Percentiles rank a stretch among this genome's conserved stretches.
These are phyloP conservation scores for Eutrema salsugineum DNA, from an alignment of 441 rosid genomes.

Conservation along the genomic window DNA sequence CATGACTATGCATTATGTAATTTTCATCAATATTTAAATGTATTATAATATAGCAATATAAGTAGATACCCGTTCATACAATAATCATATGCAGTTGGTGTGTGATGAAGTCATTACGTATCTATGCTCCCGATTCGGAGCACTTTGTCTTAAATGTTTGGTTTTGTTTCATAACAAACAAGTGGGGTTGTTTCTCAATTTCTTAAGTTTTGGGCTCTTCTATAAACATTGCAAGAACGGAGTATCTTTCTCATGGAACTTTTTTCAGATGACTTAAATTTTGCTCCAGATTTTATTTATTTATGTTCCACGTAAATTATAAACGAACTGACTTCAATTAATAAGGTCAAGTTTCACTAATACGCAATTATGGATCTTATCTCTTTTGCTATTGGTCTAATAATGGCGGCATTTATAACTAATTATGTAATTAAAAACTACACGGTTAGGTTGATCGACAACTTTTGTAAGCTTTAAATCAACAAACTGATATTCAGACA, in stretches of 20 bases:
- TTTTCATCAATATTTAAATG: not conserved
- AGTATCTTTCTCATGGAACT: not conserved
- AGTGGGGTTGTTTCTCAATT: not conserved
- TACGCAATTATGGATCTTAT: slow-evolving; percentile 28
- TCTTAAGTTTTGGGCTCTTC: not conserved
- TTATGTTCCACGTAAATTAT: slow-evolving; percentile 6
- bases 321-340: slow-evolving; percentile 10
- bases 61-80: not conserved
- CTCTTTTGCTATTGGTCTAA: slow-evolving; percentile 29
- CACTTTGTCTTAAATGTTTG: not conserved
- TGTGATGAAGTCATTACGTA: slow-evolving; percentile 12
- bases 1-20: not conserved
- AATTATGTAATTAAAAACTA: not conserved
- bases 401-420: slow-evolving; percentile 27
- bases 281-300: slow-evolving; percentile 6
- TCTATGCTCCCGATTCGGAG: slow-evolving; percentile 5
- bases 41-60: not conserved
- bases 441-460: not conserved
- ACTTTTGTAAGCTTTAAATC: not conserved
- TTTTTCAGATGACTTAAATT: slow-evolving; percentile 7
- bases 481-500: not conserved
- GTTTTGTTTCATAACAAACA: not conserved
- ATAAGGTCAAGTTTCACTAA: slow-evolving; percentile 27
- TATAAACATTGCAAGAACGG: not conserved
- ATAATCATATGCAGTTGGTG: slow-evolving; percentile 11